A percentile compares a stretch with the other conserved stretches of the same genome.
Conservation (phyloP, 768 basidiomycete genomes). For the Boletus tylopilopsis region DNA sequence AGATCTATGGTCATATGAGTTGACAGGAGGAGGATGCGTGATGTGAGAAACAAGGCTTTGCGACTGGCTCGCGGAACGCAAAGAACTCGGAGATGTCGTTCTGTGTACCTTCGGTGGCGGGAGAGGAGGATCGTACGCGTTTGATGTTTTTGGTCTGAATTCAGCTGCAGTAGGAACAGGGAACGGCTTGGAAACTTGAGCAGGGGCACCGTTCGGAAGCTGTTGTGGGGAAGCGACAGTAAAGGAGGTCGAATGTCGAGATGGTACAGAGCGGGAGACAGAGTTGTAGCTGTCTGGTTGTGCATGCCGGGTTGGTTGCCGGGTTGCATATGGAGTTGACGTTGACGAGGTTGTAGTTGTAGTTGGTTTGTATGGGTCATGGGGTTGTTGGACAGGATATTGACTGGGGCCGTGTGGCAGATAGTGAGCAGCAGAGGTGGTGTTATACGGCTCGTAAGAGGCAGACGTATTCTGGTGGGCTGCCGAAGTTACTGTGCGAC, state of each 20-base stretch:
- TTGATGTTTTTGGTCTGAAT: slow-evolving; percentile 60
- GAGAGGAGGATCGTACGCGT: slow-evolving; percentile 78
- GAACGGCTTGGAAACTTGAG: slow-evolving; percentile 30
- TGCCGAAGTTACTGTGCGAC: slow-evolving; percentile 10
- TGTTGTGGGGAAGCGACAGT: slow-evolving; percentile 10
- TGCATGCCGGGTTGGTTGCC: slow-evolving; percentile 13
- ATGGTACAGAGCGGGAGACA: slow-evolving; percentile 22
- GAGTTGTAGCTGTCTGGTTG: slow-evolving; percentile 33
- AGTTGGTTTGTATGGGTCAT: slow-evolving; percentile 38
- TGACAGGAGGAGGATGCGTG: slow-evolving; percentile 9
- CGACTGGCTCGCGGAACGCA: slow-evolving; percentile 20
- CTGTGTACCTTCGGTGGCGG: slow-evolving; percentile 42
- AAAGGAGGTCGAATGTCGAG: slow-evolving; percentile 20
- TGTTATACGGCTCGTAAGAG: slow-evolving; percentile 25
- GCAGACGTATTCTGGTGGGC: slow-evolving; percentile 11
- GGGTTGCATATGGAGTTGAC: slow-evolving; percentile 22
- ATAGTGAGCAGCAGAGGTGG: slow-evolving; percentile 15
- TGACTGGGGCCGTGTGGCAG: slow-evolving; percentile 15
- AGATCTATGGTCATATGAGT: slow-evolving; percentile 19
- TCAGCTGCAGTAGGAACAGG: slow-evolving; percentile 41
- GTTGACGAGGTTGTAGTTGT: slow-evolving; percentile 5
- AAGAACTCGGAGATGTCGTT: slow-evolving; percentile 22
- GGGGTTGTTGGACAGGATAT: slow-evolving; percentile 16
- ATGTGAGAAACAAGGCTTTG: slow-evolving; percentile 12
- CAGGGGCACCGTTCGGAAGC: slow-evolving; percentile 19